phyloP scores from a whole-genome alignment of 1,284 basidiomycete species.

The Rhodotorula sp. region DNA sequence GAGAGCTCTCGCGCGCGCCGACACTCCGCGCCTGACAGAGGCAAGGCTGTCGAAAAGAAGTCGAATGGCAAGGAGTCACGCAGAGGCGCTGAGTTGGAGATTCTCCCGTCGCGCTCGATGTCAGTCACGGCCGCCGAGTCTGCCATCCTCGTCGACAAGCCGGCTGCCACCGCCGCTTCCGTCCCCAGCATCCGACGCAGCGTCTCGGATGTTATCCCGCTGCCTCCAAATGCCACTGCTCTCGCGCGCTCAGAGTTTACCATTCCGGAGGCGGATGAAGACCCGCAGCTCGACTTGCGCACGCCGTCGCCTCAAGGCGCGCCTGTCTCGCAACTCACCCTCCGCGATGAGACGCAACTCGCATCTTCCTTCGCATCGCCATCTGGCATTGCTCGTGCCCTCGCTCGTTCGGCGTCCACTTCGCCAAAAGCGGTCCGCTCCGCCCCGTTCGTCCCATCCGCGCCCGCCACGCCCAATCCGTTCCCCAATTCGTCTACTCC shows the following conservation, averaged over 20 bases:
- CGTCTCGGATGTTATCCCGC: slow-evolving; percentile 14
- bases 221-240: slow-evolving; percentile 14
- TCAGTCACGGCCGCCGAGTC: slow-evolving; percentile 13
- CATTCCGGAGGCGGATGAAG: slow-evolving; percentile 32
- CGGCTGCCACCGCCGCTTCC: background rate
- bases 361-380: background rate
- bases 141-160: slow-evolving; percentile 27
- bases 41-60: slow-evolving; percentile 8
- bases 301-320: slow-evolving; percentile 18
- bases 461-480: slow-evolving; percentile 3
- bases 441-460: slow-evolving; percentile 19
- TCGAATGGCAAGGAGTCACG: background rate
- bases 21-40: slow-evolving; percentile 20
- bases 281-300: background rate
- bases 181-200: slow-evolving; percentile 21
- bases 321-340: slow-evolving; percentile 1
- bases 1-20: slow-evolving; percentile 31
- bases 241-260: slow-evolving; percentile 19
- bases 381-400: slow-evolving; percentile 17
- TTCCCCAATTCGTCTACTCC: slow-evolving; percentile 18
- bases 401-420: slow-evolving; percentile 18
- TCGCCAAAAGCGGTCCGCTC: background rate
- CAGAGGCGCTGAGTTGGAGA: background rate
- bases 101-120: background rate
- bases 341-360: background rate